These are phyloP conservation scores for Fraxinus dipetala DNA, from an alignment of 305 asterid genomes.

Conservation along the genomic window DNA sequence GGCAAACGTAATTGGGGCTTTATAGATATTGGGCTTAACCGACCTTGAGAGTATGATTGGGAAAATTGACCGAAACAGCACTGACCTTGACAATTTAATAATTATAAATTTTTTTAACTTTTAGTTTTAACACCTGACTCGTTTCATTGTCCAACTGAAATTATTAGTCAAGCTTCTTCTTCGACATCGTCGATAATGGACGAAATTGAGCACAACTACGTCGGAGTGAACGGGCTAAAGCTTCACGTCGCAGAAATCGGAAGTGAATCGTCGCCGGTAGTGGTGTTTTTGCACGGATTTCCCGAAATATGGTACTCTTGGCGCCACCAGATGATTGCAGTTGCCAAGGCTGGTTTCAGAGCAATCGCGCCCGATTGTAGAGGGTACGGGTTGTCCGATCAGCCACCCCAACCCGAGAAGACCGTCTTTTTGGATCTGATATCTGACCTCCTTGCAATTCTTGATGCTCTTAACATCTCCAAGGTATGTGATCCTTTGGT, in stretches of 20 bases:
- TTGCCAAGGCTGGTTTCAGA: slow-evolving; percentile 40
- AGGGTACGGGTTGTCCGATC: slow-evolving; percentile 54
- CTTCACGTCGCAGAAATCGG: slow-evolving; percentile 51
- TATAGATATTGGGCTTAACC: neutral
- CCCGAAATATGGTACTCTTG: slow-evolving; percentile 65
- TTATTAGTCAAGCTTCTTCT: neutral
- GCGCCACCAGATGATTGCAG: slow-evolving; percentile 52
- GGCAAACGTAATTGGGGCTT: neutral
- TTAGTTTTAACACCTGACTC: neutral
- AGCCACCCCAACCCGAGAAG: slow-evolving; percentile 34
- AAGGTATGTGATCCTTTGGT: slow-evolving; percentile 28
- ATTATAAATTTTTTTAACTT: neutral
- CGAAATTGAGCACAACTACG: slow-evolving; percentile 32
- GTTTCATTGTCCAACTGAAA: neutral
- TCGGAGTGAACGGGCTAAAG: slow-evolving; percentile 41
- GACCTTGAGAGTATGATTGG: neutral
- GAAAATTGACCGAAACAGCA: neutral
- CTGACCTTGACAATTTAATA: neutral
- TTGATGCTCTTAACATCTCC: slow-evolving; percentile 37
- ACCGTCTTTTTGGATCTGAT: slow-evolving; percentile 37
- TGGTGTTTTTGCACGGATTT: slow-evolving; percentile 51
- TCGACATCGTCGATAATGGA: slow-evolving; percentile 30
- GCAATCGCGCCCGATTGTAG: slow-evolving; percentile 49
- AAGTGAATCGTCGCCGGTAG: slow-evolving; percentile 33
- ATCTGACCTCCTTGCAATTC: slow-evolving; percentile 33